These are phyloP conservation scores for Colletotrichum sp. DNA, from an alignment of 2,329 filamentous ascomycete species.

Conservation along the genomic window DNA sequence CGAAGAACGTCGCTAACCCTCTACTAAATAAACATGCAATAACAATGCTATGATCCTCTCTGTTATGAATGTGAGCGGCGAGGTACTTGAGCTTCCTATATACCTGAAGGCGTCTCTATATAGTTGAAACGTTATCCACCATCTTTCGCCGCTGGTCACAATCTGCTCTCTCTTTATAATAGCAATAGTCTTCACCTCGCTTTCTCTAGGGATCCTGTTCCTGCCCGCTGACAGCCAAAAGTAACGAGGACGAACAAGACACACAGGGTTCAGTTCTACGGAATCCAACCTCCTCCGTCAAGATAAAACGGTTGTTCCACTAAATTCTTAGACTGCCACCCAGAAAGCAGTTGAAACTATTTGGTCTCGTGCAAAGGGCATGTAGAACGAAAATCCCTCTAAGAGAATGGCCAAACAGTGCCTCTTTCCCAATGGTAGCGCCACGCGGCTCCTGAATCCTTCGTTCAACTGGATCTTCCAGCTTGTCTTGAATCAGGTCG, in stretches of 20 bases:
- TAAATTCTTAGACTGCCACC: conserved; percentile 51
- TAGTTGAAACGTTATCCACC: conserved; percentile 28
- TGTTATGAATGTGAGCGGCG: conserved; percentile 25
- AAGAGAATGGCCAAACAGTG: conserved; percentile 54
- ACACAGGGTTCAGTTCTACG: neutral
- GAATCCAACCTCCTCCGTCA: conserved; percentile 34
- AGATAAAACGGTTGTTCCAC: conserved; percentile 49
- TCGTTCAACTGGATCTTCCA: conserved; percentile 36
- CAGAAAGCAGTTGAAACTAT: conserved; percentile 47
- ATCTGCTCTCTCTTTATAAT: neutral
- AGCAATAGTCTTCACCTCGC: conserved; percentile 26
- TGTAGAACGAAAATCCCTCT: conserved; percentile 53
- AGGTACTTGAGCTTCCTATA: conserved; percentile 20
- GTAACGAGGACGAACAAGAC: conserved; percentile 25
- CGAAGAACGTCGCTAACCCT: conserved; percentile 20
- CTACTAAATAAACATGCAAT: conserved; percentile 31
- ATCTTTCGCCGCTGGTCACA: conserved; percentile 21
- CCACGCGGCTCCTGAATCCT: conserved; percentile 29
- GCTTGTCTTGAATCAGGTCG: conserved; percentile 42
- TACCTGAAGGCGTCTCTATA: conserved; percentile 21
- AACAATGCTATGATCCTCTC: conserved; percentile 36
- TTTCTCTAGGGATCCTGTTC: conserved; percentile 33
- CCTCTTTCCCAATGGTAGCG: conserved; percentile 38
- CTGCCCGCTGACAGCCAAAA: conserved; percentile 37
- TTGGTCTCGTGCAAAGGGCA: conserved; percentile 42